Evolutionary conservation across 768 basidiomycete species (phyloP).

Genomic region (Filobasidium wieringae): DNA sequence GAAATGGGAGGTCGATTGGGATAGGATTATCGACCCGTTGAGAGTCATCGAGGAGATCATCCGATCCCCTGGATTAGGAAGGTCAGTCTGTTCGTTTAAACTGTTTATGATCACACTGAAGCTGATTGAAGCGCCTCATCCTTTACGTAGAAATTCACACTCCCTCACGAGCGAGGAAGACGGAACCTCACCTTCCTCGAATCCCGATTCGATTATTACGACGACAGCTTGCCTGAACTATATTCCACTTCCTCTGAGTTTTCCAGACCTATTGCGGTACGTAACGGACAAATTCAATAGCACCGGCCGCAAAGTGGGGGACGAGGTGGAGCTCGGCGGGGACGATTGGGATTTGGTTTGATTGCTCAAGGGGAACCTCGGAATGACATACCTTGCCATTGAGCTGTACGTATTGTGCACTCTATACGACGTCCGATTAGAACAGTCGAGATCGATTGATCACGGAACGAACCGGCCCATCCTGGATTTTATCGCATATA

Average conservation of each 20-base stretch:
- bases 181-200: too few species aligned
- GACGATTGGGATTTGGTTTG: slow-evolving; percentile 12
- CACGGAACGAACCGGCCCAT: too few species aligned
- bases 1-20: neutral
- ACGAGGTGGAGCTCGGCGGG: neutral
- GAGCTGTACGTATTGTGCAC: too few species aligned
- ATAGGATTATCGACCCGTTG: slow-evolving; percentile 1
- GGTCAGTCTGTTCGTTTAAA: neutral
- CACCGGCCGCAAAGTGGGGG: neutral
- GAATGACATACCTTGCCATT: too few species aligned
- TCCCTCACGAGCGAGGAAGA: too few species aligned
- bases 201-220: too few species aligned
- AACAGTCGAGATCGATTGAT: too few species aligned
- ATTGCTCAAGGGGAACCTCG: too few species aligned
- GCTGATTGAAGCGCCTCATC: neutral
- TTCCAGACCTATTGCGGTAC: neutral
- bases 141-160: neutral
- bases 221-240: neutral
- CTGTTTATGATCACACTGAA: neutral
- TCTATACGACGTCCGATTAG: too few species aligned
- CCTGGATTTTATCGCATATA: too few species aligned
- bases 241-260: slow-evolving; percentile 1
- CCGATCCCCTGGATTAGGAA: slow-evolving; percentile 1
- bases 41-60: neutral
- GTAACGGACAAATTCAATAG: neutral